Evolutionary conservation across 2,329 filamentous ascomycete species (phyloP), one percentile per base, ranked within the genome.

Genomic region (Laburnicola sp.): DNA sequence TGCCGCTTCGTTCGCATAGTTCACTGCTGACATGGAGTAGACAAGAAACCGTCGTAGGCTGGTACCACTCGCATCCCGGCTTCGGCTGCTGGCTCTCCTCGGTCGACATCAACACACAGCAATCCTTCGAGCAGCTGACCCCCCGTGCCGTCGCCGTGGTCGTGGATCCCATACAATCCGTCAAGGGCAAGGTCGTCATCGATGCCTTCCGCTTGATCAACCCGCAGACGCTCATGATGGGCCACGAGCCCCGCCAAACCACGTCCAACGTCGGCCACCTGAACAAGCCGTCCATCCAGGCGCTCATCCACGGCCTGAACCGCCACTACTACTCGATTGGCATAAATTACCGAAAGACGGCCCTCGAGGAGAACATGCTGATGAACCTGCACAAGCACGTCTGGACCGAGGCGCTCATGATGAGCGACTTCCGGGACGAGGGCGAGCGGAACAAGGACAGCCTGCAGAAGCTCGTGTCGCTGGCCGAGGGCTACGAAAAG

Each of bases 371-470:
- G 81, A 97, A 96, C 76, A 99, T 99, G 94, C 77, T 99, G 67
- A 99, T 99, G 95, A 99, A 99, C 73, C 80, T 99, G 60, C 94
- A 99, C 83, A 99, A 99, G 82, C 94, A 97, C 64, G 92, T 97
- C 38, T 99, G 94, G 94, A 99, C 95, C 0, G 94, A 99, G 75
- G 94, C 93, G 3, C 76, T 99, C 59, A 86, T 96, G 72, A 97
- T 99, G 91, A 89, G 93, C 54, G 92, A 97, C 75, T 99, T 99
- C 82, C 84, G 86, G 59, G 79, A 84, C 50, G 93, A 97, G 71
- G 90, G 86, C 49, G 80, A 86, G 59, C 85, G 88, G 72, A 99
- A 96, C 73, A 89, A 92, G 72, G 92, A 96, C 48, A 84, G 87
- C 57, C 82, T 99, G 74, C 83, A 96, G 79, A 74, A 89, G 70